Evolutionary conservation across 2,329 filamentous ascomycete species (phyloP), one percentile per base, ranked within the genome.

Genomic region (Ilyonectria mors-panacis): DNA sequence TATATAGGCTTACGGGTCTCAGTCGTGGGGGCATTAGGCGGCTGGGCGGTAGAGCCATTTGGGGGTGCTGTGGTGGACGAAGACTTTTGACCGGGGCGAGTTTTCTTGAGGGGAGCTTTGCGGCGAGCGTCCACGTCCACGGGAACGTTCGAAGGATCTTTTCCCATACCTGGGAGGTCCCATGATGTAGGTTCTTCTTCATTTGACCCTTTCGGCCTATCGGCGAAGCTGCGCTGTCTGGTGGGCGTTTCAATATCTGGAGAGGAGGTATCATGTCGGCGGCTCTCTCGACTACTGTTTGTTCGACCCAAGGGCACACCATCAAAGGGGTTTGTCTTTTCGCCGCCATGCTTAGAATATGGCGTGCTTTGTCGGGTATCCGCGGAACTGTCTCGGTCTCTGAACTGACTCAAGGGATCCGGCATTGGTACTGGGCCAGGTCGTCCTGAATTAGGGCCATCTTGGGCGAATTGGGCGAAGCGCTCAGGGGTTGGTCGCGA

Each of bases 261-360:
- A 60, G 73, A 64, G 59, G 63, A 62, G 45, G 69, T 76, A 23
- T 76, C 72, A 39, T 64, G 76, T 17, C 78, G 79, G 15, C 76
- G 69, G 8, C 78, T 70, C 35, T 83, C 80, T 37, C 84, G 82
- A 19, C 82, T 82, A 76, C 85, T 87, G 67, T 81, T 83, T 5
- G 84, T 80, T n/a, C 85, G 81, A 54, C 80, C 79, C n/a, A 86
- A 63, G 10, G 81, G 74, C 7, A 76, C 78, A 2, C 82, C 84
- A 50, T 88, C 87, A 65, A 88, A 89, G 0, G 87, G 84, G 51
- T 89, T 85, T 5, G 87, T 86, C 78, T 86, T 90, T 76, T 91
- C 89, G 37, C 89, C 88, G 13, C 86, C 83, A 35, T 86, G 83
- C 1, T 82, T 84, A 47, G 84, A 82, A 73, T 91, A 91, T 0